Conservation (phyloP, 2,329 filamentous ascomycete genomes). For the Neurospora crassa region DNA sequence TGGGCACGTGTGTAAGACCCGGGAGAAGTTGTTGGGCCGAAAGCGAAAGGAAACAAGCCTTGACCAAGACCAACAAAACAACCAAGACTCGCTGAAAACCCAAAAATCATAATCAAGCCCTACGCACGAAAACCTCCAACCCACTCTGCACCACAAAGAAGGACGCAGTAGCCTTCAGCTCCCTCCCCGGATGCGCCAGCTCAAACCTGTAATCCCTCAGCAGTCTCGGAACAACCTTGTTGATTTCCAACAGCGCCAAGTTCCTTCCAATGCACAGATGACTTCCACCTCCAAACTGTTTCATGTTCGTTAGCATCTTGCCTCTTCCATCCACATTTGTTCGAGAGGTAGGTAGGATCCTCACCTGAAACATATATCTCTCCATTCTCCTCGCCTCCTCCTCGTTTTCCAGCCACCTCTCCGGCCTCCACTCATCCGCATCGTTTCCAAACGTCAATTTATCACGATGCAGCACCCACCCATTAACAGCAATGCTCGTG, state of each 20-base stretch:
- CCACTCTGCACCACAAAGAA: constrained; percentile 53
- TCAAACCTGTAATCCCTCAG: constrained; percentile 44
- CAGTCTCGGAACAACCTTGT: constrained; percentile 47
- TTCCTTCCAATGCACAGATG: constrained; percentile 47
- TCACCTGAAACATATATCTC: constrained; percentile 45
- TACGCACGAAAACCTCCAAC: constrained; percentile 37
- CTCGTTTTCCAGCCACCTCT: constrained; percentile 43
- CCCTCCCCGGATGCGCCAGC: constrained; percentile 38
- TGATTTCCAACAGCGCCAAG: constrained; percentile 45
- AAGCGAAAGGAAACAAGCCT: neutral
- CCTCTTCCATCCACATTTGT: no score
- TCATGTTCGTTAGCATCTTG: neutral
- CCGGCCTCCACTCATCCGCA: constrained; percentile 41
- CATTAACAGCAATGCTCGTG: constrained; percentile 43
- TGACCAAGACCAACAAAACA: neutral
- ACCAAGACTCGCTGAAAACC: neutral
- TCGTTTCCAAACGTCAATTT: constrained; percentile 39
- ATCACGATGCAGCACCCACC: constrained; percentile 43
- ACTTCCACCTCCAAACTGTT: constrained; percentile 42
- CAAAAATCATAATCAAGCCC: constrained; percentile 2
- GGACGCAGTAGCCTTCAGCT: constrained; percentile 43
- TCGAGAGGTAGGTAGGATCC: no score
- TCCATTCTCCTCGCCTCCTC: constrained; percentile 38
- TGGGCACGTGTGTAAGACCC: neutral
- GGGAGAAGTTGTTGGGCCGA: neutral